Evolutionary conservation across 441 rosid genomes (phyloP).

Genomic region (Adansonia grandidieri): DNA sequence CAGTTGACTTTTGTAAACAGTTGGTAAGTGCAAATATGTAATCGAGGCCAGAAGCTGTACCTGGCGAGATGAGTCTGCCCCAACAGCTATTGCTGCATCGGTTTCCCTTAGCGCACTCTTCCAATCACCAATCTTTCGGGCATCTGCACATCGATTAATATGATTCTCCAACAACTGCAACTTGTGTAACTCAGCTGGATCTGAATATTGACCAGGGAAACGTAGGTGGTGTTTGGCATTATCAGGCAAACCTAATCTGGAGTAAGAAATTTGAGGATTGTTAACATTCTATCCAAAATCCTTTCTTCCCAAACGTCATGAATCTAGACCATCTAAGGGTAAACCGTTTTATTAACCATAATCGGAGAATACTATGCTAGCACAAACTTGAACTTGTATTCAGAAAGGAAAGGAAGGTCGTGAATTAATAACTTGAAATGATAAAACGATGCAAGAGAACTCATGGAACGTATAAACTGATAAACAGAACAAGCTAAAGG

Average conservation of each 20-base stretch:
- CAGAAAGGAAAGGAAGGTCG: background rate
- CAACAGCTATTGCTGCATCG: constrained; percentile 58
- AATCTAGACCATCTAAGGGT: background rate
- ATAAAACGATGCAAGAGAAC: background rate
- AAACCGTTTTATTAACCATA: background rate
- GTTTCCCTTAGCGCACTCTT: constrained; percentile 42
- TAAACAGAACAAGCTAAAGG: constrained; percentile 4
- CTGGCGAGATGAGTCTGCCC: constrained; percentile 68
- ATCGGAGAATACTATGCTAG: background rate
- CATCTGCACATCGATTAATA: constrained; percentile 47
- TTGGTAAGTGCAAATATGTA: constrained; percentile 11
- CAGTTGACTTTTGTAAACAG: constrained; percentile 4
- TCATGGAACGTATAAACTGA: background rate
- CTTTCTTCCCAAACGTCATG: background rate
- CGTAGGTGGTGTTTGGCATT: constrained; percentile 53
- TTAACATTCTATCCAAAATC: constrained; percentile 2
- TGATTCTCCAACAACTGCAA: constrained; percentile 61
- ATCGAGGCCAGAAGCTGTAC: constrained; percentile 35
- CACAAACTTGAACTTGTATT: background rate
- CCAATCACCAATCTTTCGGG: constrained; percentile 65
- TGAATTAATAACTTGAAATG: background rate
- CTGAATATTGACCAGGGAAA: constrained; percentile 52
- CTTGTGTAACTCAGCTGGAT: constrained; percentile 54
- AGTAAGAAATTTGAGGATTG: constrained; percentile 17
- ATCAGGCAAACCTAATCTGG: constrained; percentile 62